Evolutionary conservation across 495 filamentous ascomycete genomes (phyloP).

Genomic region (Xylaria telfairii): DNA sequence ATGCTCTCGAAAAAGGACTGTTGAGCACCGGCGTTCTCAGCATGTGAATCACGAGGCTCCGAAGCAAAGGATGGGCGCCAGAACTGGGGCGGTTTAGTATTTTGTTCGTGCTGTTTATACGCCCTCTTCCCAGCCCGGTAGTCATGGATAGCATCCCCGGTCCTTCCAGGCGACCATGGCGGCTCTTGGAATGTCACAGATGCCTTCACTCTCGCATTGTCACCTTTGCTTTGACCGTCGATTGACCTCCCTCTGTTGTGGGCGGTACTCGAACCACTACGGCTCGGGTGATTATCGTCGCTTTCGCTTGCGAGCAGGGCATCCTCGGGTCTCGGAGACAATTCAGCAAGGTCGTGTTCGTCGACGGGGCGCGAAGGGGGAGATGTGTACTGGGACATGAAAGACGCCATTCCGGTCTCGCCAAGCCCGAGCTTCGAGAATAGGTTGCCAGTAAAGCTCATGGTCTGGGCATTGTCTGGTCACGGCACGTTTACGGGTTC

Average conservation of each 20-base stretch:
- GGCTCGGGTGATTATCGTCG: background rate
- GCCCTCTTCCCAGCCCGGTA: conserved; percentile 11
- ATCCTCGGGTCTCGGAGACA: conserved; percentile 50
- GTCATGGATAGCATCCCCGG: background rate
- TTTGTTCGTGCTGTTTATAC: conserved; percentile 8
- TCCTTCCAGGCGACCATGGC: conserved; percentile 8
- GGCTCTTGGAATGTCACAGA: conserved; percentile 26
- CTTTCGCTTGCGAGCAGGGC: conserved; percentile 34
- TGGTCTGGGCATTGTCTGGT: conserved; percentile 16
- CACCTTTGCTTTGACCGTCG: background rate
- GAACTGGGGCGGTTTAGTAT: conserved; percentile 27
- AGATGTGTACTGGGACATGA: conserved; percentile 33
- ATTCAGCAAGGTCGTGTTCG: conserved; percentile 50
- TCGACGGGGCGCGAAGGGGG: conserved; percentile 27
- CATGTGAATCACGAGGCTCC: conserved; percentile 23
- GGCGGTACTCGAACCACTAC: background rate
- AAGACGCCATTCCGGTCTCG: conserved; percentile 33
- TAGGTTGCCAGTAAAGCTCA: conserved; percentile 37
- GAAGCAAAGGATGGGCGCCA: conserved; percentile 32
- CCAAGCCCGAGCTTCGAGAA: conserved; percentile 35
- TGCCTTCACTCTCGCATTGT: conserved; percentile 6
- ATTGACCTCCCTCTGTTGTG: background rate
- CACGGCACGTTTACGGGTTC: background rate
- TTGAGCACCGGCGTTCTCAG: conserved; percentile 16
- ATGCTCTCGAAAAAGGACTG: conserved; percentile 38